Conservation (phyloP, 1,284 basidiomycete genomes). For the Leccinum variabile region DNA sequence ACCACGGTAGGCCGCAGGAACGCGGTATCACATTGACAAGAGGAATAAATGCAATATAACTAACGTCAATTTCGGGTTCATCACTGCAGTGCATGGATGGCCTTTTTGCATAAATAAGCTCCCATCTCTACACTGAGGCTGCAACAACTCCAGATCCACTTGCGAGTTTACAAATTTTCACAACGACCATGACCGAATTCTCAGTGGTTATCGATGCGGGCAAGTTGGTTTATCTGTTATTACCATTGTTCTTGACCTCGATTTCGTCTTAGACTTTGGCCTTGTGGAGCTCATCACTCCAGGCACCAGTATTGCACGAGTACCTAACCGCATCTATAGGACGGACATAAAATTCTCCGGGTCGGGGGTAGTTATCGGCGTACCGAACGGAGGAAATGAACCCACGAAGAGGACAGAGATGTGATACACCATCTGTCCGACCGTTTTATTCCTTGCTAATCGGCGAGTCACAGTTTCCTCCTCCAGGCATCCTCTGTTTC, state of each 20-base stretch:
- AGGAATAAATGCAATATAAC: background rate
- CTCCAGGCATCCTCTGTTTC: background rate
- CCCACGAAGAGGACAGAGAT: background rate
- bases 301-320: background rate
- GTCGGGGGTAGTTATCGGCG: background rate
- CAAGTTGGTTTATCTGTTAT: background rate
- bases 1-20: background rate
- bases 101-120: background rate
- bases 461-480: background rate
- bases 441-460: background rate
- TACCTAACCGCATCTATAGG: fast-evolving
- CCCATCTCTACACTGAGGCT: background rate
- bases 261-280: background rate
- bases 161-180: background rate
- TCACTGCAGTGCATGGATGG: background rate
- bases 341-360: background rate
- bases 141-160: background rate
- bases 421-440: background rate
- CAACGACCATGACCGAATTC: background rate
- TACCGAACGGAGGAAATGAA: background rate
- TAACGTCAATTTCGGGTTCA: background rate
- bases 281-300: background rate
- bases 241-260: background rate
- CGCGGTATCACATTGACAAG: background rate
- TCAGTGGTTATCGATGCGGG: background rate